Conservation (phyloP, 192 early-diverging fungal species). For the Backusella macrospora region DNA sequence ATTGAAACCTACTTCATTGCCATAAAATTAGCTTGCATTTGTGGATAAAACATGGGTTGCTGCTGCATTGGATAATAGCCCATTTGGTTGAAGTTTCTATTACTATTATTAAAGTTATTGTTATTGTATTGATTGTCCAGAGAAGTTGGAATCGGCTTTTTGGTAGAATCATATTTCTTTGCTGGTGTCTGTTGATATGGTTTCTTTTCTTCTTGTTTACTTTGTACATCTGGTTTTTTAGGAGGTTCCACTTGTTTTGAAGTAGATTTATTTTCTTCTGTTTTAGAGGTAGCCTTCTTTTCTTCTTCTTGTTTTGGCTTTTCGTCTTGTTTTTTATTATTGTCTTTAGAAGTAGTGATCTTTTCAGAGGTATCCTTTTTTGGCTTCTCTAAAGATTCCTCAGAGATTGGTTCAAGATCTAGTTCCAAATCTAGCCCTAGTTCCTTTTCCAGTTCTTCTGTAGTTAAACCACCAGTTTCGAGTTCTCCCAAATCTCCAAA, state of each 20-base stretch:
- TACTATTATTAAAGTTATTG: not conserved
- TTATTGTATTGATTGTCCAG: not conserved
- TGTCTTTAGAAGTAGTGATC: not conserved
- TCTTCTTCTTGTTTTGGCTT: not conserved
- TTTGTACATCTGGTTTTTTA: not conserved
- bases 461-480: not conserved
- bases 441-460: not conserved
- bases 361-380: not conserved
- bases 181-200: not conserved
- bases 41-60: not conserved
- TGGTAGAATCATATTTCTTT: not conserved
- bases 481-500: not conserved
- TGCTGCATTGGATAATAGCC: not conserved
- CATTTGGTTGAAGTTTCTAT: not conserved
- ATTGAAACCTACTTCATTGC: not conserved
- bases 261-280: not conserved
- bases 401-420: not conserved
- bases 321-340: not conserved
- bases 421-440: not conserved
- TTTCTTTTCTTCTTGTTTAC: slow-evolving; percentile 4
- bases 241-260: not conserved
- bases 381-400: not conserved
- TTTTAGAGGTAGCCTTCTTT: not conserved
- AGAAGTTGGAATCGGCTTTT: not conserved
- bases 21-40: not conserved